These are phyloP conservation scores for Corynascus novoguineensis DNA, from an alignment of 495 filamentous ascomycete species.

Conservation along the genomic window DNA sequence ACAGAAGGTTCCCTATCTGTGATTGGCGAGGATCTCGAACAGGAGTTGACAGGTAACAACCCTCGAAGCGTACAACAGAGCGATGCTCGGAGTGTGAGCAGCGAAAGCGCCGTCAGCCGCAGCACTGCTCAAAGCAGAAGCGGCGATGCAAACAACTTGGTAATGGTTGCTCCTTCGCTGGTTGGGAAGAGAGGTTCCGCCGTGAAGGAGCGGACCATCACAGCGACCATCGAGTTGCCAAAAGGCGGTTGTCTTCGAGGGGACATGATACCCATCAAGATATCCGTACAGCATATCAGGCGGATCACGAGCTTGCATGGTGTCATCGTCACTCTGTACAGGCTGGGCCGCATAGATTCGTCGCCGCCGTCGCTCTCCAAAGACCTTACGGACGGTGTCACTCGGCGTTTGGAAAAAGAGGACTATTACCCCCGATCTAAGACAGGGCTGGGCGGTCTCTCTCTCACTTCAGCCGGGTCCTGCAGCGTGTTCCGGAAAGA, in stretches of 20 bases:
- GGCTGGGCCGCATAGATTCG: slow-evolving; percentile 86
- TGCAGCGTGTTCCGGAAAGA: slow-evolving; percentile 92
- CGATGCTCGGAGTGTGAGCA: slow-evolving; percentile 45
- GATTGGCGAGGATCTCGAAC: slow-evolving; percentile 32
- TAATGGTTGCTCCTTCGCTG: slow-evolving; percentile 6
- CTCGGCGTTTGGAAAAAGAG: slow-evolving; percentile 58
- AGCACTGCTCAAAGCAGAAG: slow-evolving; percentile 37
- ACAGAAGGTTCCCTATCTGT: slow-evolving; percentile 38
- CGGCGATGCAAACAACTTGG: slow-evolving; percentile 28
- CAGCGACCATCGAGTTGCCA: slow-evolving; percentile 74
- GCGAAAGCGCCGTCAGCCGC: slow-evolving; percentile 40
- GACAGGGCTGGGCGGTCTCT: slow-evolving; percentile 72
- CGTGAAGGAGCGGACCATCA: slow-evolving; percentile 62
- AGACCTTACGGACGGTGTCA: slow-evolving; percentile 57
- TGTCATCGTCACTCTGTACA: slow-evolving; percentile 87
- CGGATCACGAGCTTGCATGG: slow-evolving; percentile 84
- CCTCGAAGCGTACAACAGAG: slow-evolving; percentile 33
- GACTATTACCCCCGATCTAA: slow-evolving; percentile 72
- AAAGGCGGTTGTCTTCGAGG: slow-evolving; percentile 83
- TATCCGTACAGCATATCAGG: slow-evolving; percentile 80
- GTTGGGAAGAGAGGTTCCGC: slow-evolving; percentile 15
- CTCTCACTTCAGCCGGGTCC: slow-evolving; percentile 71
- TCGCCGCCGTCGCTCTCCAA: slow-evolving; percentile 61
- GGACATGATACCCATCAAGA: slow-evolving; percentile 71
- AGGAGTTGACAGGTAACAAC: slow-evolving; percentile 20